These are phyloP conservation scores for Mucor racemosus DNA, from an alignment of 371 early-diverging fungal genomes.

Conservation along the genomic window DNA sequence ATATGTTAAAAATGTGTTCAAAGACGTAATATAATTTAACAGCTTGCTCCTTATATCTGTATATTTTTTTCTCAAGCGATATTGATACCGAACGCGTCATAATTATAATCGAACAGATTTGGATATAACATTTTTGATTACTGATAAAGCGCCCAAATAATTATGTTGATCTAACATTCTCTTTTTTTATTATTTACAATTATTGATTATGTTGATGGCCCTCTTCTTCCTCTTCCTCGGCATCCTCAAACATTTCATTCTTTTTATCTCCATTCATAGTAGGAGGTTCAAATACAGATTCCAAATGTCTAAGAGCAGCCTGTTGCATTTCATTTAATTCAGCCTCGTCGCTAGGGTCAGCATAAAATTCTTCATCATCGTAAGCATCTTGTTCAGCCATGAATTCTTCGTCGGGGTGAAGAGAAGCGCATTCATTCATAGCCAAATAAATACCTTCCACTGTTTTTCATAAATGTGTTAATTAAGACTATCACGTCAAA, in stretches of 20 bases:
- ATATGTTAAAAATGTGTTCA: too few relatives aligned
- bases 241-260: conserved; percentile 11
- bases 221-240: background rate
- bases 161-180: too few relatives aligned
- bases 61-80: too few relatives aligned
- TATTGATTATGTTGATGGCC: background rate
- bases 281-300: conserved; percentile 45
- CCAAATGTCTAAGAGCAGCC: conserved; percentile 50
- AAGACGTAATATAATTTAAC: too few relatives aligned
- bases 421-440: conserved; percentile 76
- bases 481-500: too few relatives aligned
- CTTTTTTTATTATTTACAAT: background rate
- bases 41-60: too few relatives aligned
- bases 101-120: too few relatives aligned
- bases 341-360: conserved; percentile 48
- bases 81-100: too few relatives aligned
- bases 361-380: conserved; percentile 53
- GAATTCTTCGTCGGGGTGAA: conserved; percentile 70
- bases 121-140: too few relatives aligned
- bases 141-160: too few relatives aligned
- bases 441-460: conserved; percentile 78
- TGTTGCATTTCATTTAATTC: conserved; percentile 53
- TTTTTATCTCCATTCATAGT: conserved; percentile 14
- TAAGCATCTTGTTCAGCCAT: conserved; percentile 50
- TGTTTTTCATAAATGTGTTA: conserved; percentile 17